Evolutionary conservation across 192 early-diverging fungal species (phyloP), one percentile per base, ranked within the genome.

Genomic region (Podila horticola): DNA sequence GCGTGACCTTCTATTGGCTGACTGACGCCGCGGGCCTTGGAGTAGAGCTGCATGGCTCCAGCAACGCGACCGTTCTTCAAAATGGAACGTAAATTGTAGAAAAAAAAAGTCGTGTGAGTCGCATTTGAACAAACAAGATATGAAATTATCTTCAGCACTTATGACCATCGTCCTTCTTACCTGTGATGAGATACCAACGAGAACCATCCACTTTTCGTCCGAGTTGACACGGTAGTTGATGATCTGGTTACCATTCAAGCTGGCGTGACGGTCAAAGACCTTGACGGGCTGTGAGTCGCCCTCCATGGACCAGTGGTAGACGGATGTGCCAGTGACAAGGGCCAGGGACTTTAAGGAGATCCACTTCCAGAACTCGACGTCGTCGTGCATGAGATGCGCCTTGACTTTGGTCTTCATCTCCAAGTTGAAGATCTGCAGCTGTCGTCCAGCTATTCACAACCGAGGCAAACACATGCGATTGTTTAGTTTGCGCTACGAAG

Each of bases 271-370:
- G 64, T 98, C 98, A 90, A 99, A 99, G 82, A 97, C 89, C 85
- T 98, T 97, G 34, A 83, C 75, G 8, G 97, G 97, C 36, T 85
- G 79, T 34, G 92, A 88, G 26, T 97, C 93, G 38, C 94, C 96
- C 73, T 98, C 97, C 63, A 98, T 95, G 52, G 95, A 93, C 98
- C 98, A 99, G 86, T 98, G 98, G 87, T 94, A 97, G 13, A 98
- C 97, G 22, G 93, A 81, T 2, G 86, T 92, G 33, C 93, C 91
- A 26, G 97, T 98, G 13, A 99, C 95, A 48, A 98, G 79, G 17
- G 94, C 98, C 49, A 98, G 84, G 24, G 94, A 91, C 64, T 90
- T 95, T 51, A 89, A 68, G 38, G 93, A 92, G 63, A 97, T 93
- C 98, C 98, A 99, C 74, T 94, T 97, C 97, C 97, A 98, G 75